Base-by-base conservation (phyloP, 768 basidiomycete genomes). In the Leucocoprinus leucothites region DNA sequence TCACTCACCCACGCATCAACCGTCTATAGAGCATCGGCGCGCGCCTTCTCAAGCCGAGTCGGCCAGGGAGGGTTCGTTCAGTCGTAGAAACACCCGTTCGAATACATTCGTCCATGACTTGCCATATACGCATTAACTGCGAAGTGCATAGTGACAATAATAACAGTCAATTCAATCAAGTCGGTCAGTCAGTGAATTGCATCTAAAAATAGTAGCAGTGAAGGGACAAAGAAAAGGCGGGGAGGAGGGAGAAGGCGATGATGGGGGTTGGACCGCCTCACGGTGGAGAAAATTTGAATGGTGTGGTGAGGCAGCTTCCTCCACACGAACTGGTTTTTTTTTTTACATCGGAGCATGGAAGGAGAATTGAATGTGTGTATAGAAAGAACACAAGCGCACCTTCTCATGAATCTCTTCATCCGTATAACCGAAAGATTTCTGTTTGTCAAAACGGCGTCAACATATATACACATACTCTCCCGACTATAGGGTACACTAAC, bases 61-160 rank as follows among this genome's bases (percentile, higher is more conserved):
- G 79, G n/a, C 95, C 95, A 0, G 95, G 95, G 1, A 98, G 79
- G n/a, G 81, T 84, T 42, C 77, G 76, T 61, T 95, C 88, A 2
- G 81, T 75, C 1, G 91, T 79, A 2, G 90, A 86, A 8, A 98
- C 94, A 18, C 95, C 95, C 1, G 81, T 79, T 41, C 77, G 87
- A 58, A 97, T 98, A 67, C 91, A 95, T 54, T 86, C 82, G 64
- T 96, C 93, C 95, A 97, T 97, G 3, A 94, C 91, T 51, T 74
- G 64, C 94, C 94, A 96, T 45, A 95, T 93, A 24, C 82, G 81
- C 78, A 84, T 75, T 52, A 81, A 60, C 91, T 78, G 36, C 22
- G 31, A 31, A 31, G 31, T 31, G 31, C 31, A 31, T 16, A 47
- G 31, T 14, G 44, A n/a, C n/a, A 46, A 4, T 7, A n/a, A 21